Evolutionary conservation across 306 rosid genomes (phyloP).

Genomic region (Vachellia collinsii): DNA sequence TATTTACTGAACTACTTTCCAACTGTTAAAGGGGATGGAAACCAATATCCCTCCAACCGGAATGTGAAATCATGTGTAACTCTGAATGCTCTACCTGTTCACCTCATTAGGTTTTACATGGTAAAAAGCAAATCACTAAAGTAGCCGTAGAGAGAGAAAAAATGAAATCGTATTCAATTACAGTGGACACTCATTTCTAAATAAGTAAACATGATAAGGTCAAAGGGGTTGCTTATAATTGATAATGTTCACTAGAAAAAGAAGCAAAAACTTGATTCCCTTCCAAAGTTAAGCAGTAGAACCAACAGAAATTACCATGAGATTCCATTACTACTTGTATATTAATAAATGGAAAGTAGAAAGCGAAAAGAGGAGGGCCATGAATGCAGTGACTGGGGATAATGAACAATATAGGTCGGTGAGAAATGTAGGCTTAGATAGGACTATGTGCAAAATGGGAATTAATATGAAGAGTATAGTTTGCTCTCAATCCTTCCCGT

Average conservation of each 20-base stretch:
- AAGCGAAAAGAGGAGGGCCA: not conserved
- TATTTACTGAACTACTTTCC: not conserved
- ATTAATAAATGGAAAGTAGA: not conserved
- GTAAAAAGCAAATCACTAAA: conserved; percentile 1
- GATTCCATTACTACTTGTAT: conserved; percentile 21
- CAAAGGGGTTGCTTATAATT: not conserved
- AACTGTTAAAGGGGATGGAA: not conserved
- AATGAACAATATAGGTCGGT: not conserved
- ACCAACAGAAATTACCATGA: conserved; percentile 18
- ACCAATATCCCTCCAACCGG: conserved; percentile 9
- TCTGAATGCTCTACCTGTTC: conserved; percentile 3
- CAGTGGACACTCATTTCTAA: conserved; percentile 2
- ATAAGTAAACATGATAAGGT: conserved; percentile 15
- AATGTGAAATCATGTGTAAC: not conserved
- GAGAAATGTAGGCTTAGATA: conserved; percentile 20
- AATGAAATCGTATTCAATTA: not conserved
- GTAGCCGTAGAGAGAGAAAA: conserved; percentile 5
- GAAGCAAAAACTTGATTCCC: conserved; percentile 3
- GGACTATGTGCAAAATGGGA: conserved; percentile 11
- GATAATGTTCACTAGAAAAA: not conserved
- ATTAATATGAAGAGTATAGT: not conserved
- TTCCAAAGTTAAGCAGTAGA: not conserved
- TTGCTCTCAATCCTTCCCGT: conserved; percentile 1
- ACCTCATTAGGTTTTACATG: conserved; percentile 9
- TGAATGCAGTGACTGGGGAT: not conserved